Conservation (phyloP, 2,329 filamentous ascomycete species). For the Colletotrichum lindemuthianum region DNA sequence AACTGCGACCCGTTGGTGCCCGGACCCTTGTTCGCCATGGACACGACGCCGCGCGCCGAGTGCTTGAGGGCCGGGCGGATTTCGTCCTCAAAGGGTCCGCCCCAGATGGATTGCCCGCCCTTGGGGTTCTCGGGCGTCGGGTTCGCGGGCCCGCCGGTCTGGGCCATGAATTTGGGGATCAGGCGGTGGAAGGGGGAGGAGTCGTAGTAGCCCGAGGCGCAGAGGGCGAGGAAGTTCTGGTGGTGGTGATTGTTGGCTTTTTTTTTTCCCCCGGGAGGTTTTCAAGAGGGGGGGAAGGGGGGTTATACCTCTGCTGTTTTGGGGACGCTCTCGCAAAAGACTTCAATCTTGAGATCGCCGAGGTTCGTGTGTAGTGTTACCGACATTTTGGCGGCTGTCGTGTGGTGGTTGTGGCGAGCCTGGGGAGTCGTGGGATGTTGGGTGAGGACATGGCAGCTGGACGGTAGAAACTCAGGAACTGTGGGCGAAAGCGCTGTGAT, state of each 20-base stretch:
- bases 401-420: neutral
- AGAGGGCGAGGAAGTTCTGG: constrained; percentile 88
- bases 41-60: constrained; percentile 74
- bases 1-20: constrained; percentile 83
- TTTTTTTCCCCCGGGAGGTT: neutral
- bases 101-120: constrained; percentile 78
- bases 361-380: constrained; percentile 85
- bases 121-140: constrained; percentile 70
- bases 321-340: constrained; percentile 95
- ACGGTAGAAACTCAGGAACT: constrained; percentile 15
- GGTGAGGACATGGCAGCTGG: neutral
- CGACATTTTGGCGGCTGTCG: constrained; percentile 58
- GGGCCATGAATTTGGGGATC: constrained; percentile 84
- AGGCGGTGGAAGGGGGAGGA: constrained; percentile 81
- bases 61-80: constrained; percentile 77
- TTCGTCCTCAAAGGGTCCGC: constrained; percentile 80
- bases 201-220: constrained; percentile 82
- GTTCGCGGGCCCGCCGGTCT: constrained; percentile 73
- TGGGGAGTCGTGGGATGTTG: neutral
- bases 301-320: constrained; percentile 82
- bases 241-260: constrained; percentile 25
- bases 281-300: constrained; percentile 6
- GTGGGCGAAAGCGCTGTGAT: constrained; percentile 5
- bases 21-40: constrained; percentile 83
- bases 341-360: constrained; percentile 92